phyloP scores from a whole-genome alignment of 768 basidiomycete genomes.

The Gymnopilus junonius region DNA sequence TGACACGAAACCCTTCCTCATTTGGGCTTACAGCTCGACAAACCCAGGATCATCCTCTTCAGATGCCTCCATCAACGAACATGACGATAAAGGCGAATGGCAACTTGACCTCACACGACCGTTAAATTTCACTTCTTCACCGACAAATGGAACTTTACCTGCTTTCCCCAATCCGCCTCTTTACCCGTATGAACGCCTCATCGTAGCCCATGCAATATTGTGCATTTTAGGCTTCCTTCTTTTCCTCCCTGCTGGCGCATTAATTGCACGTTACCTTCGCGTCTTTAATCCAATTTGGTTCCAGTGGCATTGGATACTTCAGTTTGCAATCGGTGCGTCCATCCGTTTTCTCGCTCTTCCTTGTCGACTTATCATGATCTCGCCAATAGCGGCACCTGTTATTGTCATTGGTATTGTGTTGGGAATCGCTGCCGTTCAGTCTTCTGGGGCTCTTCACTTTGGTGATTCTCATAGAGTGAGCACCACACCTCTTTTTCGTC shows the following conservation, averaged over 20 bases:
- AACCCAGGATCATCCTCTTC: neutral
- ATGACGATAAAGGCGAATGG: conserved; percentile 1
- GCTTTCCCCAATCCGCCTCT: neutral
- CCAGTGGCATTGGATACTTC: conserved; percentile 1
- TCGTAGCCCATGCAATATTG: neutral
- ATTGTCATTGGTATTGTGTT: neutral
- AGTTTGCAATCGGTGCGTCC: neutral
- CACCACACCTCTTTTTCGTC: too few relatives aligned
- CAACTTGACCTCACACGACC: neutral
- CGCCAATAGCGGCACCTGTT: neutral
- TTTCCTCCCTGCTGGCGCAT: neutral
- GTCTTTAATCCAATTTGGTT: conserved; percentile 1
- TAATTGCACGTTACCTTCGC: neutral
- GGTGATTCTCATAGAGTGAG: neutral
- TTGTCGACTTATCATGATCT: neutral
- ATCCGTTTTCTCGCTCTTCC: too few relatives aligned
- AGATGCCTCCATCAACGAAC: neutral
- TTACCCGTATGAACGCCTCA: neutral
- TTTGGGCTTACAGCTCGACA: neutral
- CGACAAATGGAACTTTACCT: neutral
- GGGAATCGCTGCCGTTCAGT: neutral
- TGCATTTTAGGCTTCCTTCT: neutral
- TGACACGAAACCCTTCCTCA: neutral
- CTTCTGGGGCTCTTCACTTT: neutral
- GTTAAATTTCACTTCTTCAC: neutral